Base-by-base conservation (phyloP, 2,329 filamentous ascomycete species). In the Shiraia sp. region DNA sequence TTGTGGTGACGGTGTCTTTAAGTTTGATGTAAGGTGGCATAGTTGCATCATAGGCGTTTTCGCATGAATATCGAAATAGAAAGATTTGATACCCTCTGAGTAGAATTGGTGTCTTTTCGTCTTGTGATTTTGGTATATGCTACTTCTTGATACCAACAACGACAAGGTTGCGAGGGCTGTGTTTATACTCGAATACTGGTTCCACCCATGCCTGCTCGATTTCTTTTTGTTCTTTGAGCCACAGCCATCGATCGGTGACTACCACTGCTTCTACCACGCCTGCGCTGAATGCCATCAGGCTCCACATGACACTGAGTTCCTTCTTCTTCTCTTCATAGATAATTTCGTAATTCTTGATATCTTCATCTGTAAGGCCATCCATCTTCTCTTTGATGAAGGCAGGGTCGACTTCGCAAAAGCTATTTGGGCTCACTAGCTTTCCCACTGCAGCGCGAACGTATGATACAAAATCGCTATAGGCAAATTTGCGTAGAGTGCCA, bases 231-330 rank as follows among this genome's bases (percentile, higher is more conserved):
- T 99, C 92, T 43, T 76, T 80, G 54, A 99, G 74, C 72, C 86
- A 99, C 48, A 88, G 74, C 88, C 90, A 99, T 32, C 93, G 80
- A 75, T 99, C 93, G 32, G 86, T 82, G 36, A 95, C 90, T 58
- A 99, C 92, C 45, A 95, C 75, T 23, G 90, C 89, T 74, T 99
- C 93, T 2, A 95, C 85, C 3, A 96, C 86, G 14, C 83, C 83
- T 2, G 92, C 91, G 66, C 90, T 95, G 60, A 96, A 96, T 1
- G 93, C 91, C 92, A 99, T 99, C 59, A 99, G 69, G 55, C 83
- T 90, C 93, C 93, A 99, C 45, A 95, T 82, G 6, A 95, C 79
- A 61, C 87, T 90, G 27, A 99, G 73, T 62, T 96, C 87, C 57
- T 90, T 87, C 72, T 87, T 89, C 40, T 86, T 77, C 27, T 77